Evolutionary conservation across 2,329 filamentous ascomycete species (phyloP), one percentile per base, ranked within the genome.

Genomic region (Diplodia seriata): DNA sequence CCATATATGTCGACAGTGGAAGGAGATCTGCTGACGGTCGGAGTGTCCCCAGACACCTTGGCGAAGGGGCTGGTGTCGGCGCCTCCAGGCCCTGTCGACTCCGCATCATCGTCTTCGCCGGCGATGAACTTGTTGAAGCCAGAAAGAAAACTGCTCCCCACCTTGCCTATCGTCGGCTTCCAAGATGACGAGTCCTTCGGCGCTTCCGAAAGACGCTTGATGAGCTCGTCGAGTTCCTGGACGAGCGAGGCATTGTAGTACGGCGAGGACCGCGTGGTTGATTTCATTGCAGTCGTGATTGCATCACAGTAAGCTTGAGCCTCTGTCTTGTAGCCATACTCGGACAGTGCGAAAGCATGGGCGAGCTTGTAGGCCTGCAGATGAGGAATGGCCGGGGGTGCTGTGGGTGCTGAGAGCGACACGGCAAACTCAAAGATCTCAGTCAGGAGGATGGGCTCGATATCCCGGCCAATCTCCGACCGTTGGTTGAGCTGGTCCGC

Each of bases 91-190:
- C 83, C 87, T 66, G 85, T 85, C 0, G 86, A 87, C 11, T 84
- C 84, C 40, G 84, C 84, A 63, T 93, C 91, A 64, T 87, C 87
- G 66, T 98, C 94, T 69, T 97, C 94, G 15, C 95, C 96, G 63
- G 91, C 89, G 69, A 99, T 93, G 75, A 99, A 99, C 74, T 93
- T 97, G 80, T 94, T 98, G 81, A 99, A 97, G 69, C 91, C 93
- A 71, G 89, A 93, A 86, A 93, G 94, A 76, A 98, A 88, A 40
- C 91, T 93, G 70, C 91, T 93, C 2, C 94, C 95, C 0, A 98
- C 93, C 79, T 96, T 97, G 78, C 96, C 94, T 87, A 98, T 96
- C 78, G 89, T 97, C 7, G 94, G 93, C 78, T 95, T 97, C 92
- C 94, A 97, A 2, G 93, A 94, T 23, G 88, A 89, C 7, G 89